Evolutionary conservation across 129 eudicot genomes (phyloP).

Genomic region (Flaveria robusta): DNA sequence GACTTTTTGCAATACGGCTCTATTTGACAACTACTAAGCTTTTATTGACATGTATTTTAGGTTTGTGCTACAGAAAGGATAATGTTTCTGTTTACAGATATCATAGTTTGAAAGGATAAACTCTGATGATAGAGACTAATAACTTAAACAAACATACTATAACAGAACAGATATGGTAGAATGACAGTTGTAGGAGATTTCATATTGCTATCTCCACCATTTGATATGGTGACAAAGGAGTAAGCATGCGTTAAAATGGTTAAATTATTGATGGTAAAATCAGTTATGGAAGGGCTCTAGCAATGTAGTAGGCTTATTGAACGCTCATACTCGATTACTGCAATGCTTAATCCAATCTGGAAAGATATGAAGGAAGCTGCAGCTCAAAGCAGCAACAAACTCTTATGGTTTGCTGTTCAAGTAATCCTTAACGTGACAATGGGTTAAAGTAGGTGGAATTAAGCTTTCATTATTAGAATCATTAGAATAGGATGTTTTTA

Average conservation of each 20-base stretch:
- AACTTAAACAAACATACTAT: not conserved
- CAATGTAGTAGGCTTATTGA: not conserved
- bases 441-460: not conserved
- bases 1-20: not conserved
- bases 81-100: not conserved
- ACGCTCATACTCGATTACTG: not conserved
- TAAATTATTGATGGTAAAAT: not conserved
- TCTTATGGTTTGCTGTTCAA: slow-evolving; percentile 1
- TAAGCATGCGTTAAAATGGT: not conserved
- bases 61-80: not conserved
- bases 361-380: not conserved
- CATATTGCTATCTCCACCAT: not conserved
- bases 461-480: not conserved
- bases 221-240: slow-evolving; percentile 3
- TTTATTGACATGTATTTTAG: not conserved
- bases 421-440: not conserved
- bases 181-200: not conserved
- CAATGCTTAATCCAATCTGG: slow-evolving; percentile 7
- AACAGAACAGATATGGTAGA: not conserved
- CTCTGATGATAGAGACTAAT: not conserved
- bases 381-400: slow-evolving; percentile 2
- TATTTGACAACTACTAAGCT: not conserved
- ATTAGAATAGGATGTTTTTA: not conserved
- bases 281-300: not conserved
- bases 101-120: slow-evolving; percentile 5